Base-by-base conservation (phyloP, 2,329 filamentous ascomycete species). In the Colletotrichum tropicale region DNA sequence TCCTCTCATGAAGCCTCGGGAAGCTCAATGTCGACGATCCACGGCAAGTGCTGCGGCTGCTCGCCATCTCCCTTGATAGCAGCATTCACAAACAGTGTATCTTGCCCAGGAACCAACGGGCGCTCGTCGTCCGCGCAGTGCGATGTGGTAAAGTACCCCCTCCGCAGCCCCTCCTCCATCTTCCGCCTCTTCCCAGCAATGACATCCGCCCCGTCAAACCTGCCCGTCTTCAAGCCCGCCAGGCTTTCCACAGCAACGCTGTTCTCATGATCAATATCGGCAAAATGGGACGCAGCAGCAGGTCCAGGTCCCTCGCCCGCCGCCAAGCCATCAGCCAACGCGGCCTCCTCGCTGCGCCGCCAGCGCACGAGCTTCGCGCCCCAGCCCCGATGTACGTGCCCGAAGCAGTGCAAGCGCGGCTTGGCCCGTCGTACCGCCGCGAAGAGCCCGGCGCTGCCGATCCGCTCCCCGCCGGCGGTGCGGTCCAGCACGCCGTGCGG, bases 1-100 rank as follows among this genome's bases (percentile, higher is more conserved):
- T 16, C 10, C 21, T n/a, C 13, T 65, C 21, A 61, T 24, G 32
- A 13, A 24, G 75, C 62, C n/a, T n/a, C 34, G 6, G 64, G 28
- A 24, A 69, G 43, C 32, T 69, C 56, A 36, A 71, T 55, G 38
- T 69, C 56, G n/a, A 76, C n/a, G 15, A 74, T 26, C 74, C 28
- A 74, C 10, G 61, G 43, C 12, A 70, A 62, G 30, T 66, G 52
- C 38, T 32, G 38, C 18, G 61, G 58, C 3, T 30, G 34, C 88
- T 91, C 72, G 86, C 93, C 78, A 88, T 89, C 26, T 4, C 77
- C 83, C 77, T 87, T 79, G 26, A 91, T 86, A 0, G 90, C 84
- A 1, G 89, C 90, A 79, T 92, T 92, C 10, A 91, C 85, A 77
- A 91, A 90, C 6, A 91, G 79, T 0, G 89, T 91, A 73, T 91